Evolutionary conservation across 2,329 filamentous ascomycete species (phyloP), one percentile per base, ranked within the genome.

Genomic region (Hymenoscyphus scutula): DNA sequence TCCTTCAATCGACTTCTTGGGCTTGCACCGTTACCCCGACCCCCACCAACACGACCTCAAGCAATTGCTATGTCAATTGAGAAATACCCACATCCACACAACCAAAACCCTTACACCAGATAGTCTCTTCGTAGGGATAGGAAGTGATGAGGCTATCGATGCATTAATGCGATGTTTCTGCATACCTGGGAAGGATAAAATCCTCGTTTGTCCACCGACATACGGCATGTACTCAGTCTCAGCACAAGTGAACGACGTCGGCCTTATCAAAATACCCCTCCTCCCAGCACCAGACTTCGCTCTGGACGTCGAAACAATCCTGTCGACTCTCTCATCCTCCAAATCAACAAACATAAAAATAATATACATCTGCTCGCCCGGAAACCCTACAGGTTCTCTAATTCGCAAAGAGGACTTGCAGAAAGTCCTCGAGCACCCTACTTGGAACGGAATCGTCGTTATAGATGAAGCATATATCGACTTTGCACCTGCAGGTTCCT

Each of bases 181-280:
- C 78, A 80, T 86, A 1, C 95, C 95, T 0, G 91, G 89, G 54
- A 83, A 83, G 68, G 95, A 99, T 78, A 92, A 90, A 74, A 96
- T 99, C 74, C 84, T 99, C 38, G 94, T 92, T 51, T 98, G 94
- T 74, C 95, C 95, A 19, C 95, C 95, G 0, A 99, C 95, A 0
- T 99, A 99, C 76, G 95, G 95, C 78, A 99, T 99, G 95, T 99
- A 99, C 80, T 82, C 86, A 55, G 95, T 99, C 19, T 96, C 91
- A 6, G 95, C 95, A 0, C 90, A 96, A 74, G 89, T 97, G 69
- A 99, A 99, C 79, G 95, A 98, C 73, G 82, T 99, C 23, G 83
- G 83, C 54, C 85, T 98, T 29, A 89, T 96, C 69, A 91, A 90
- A 74, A 87, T 98, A n/a, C 92, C 93, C 0, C 81, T 98, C 25